A percentile compares a stretch with the other conserved stretches of the same genome.
These are phyloP conservation scores for Thalassiosira delicatula DNA, from an alignment of 352 stramenopile genomes.

Conservation along the genomic window DNA sequence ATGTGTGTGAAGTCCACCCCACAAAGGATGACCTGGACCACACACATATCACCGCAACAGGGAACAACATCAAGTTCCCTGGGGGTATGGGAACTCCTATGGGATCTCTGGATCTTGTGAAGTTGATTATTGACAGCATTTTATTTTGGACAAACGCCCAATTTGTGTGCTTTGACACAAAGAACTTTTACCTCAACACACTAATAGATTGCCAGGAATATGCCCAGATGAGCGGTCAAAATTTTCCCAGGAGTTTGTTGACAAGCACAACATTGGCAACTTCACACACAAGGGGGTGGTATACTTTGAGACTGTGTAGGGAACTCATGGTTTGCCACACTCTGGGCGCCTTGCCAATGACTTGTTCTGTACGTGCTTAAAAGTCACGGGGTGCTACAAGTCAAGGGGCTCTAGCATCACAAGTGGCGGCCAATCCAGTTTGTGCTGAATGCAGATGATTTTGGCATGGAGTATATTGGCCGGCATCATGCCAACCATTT, in stretches of 20 bases:
- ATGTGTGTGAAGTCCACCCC: no score
- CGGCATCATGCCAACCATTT: constrained; percentile 13
- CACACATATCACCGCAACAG: constrained; percentile 22
- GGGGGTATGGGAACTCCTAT: constrained; percentile 9
- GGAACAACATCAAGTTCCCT: constrained; percentile 18
- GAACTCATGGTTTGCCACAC: constrained; percentile 27
- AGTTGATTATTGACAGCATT: constrained; percentile 39
- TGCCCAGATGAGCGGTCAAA: constrained; percentile 19
- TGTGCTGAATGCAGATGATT: constrained; percentile 65
- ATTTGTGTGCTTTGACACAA: constrained; percentile 25
- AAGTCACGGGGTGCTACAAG: constrained; percentile 23
- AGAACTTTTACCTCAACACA: constrained; percentile 32
- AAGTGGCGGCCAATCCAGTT: constrained; percentile 39
- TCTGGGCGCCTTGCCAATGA: constrained; percentile 36
- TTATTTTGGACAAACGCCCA: constrained; percentile 5
- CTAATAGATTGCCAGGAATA: constrained; percentile 4
- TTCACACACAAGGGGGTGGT: no score
- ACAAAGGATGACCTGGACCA: constrained; percentile 15
- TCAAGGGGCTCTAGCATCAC: constrained; percentile 54
- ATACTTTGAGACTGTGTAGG: constrained; percentile 32
- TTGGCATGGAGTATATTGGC: constrained; percentile 54
- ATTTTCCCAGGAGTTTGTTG: no score
- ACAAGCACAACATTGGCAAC: no score
- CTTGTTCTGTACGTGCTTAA: constrained; percentile 3
- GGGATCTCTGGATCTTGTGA: constrained; percentile 30